Base-by-base conservation (phyloP, 257 asterid species). In the Solanum stenotomum region DNA sequence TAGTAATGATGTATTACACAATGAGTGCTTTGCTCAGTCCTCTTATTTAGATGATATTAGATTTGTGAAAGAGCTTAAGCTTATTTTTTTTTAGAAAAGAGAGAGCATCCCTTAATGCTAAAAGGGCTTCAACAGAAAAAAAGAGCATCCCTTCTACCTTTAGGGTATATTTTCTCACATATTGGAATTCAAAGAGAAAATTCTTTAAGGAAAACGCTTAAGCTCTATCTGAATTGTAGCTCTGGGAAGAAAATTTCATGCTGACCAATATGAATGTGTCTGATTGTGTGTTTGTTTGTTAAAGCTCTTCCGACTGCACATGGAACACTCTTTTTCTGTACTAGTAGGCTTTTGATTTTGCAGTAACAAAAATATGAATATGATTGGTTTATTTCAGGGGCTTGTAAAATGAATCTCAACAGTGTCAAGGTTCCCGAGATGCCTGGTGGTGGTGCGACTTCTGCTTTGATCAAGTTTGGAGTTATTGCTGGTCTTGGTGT, bases 371-470 rank as follows among this genome's bases (percentile, higher is more conserved):
- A 27, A 27, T 27, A 27, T 27, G 29, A 27, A 27, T 27, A 27
- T 27, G 29, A 27, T 27, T 27, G 29, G 29, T 27, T 27, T 75
- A 6, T 37, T 88, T 89, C 92, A 92, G 98, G 25, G 42, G 63
- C 52, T 65, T 59, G 85, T 82, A 92, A 90, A 90, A 96, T 96
- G 98, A 92, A 91, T 92, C 89, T 95, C 84, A 91, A 92, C 87
- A 94, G 91, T 85, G 91, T 94, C 85, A 96, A 95, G 79, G 94
- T 96, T 86, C 98, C 98, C 22, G 94, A 96, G 89, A 91, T 96
- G 93, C 96, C 98, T 68, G 89, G 93, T 78, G 98, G 96, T 20
- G 96, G 95, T 78, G 94, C 95, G 3, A 91, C 94, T 3, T 95
- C 98, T 77, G 92, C 94, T 72, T 68, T 96, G 72, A 85, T 94